A percentile compares a stretch with the other conserved stretches of the same genome.
Conservation (phyloP, 1,139 yeast species). For the Zygoascus sp. region DNA sequence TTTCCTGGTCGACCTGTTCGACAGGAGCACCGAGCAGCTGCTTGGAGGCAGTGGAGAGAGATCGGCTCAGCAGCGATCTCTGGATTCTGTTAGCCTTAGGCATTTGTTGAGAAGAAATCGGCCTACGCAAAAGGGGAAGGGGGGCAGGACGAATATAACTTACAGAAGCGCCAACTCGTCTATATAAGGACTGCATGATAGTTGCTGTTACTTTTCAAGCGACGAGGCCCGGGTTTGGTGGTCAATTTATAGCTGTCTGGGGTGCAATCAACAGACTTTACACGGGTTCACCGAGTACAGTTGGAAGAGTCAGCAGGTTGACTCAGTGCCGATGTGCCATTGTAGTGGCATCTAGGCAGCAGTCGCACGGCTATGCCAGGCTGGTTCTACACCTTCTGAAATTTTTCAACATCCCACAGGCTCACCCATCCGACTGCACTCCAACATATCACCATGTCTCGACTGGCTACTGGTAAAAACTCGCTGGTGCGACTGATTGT, state of each 20-base stretch:
- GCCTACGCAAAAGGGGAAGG: too few relatives aligned
- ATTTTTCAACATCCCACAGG: slow-evolving; percentile 5
- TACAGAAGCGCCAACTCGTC: neutral
- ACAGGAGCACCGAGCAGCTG: slow-evolving; percentile 28
- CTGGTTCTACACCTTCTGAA: too few relatives aligned
- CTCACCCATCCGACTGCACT: neutral
- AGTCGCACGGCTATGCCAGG: too few relatives aligned
- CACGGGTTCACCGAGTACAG: slow-evolving; percentile 1
- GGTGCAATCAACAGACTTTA: neutral
- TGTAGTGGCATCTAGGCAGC: too few relatives aligned
- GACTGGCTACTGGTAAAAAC: slow-evolving; percentile 28
- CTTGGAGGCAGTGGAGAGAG: slow-evolving; percentile 7
- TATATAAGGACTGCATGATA: neutral
- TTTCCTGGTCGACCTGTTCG: slow-evolving; percentile 35
- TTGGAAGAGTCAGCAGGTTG: neutral
- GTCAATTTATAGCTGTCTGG: neutral
- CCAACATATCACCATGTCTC: slow-evolving; percentile 5
- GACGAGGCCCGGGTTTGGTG: neutral
- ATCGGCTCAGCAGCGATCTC: neutral
- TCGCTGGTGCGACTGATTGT: slow-evolving; percentile 83
- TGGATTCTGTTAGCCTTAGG: slow-evolving; percentile 3
- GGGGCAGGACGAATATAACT: neutral
- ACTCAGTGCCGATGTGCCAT: neutral
- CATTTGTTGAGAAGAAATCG: neutral
- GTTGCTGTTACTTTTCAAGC: neutral